Conservation (phyloP, 192 early-diverging fungal genomes). For the Gonapodya sp. region DNA sequence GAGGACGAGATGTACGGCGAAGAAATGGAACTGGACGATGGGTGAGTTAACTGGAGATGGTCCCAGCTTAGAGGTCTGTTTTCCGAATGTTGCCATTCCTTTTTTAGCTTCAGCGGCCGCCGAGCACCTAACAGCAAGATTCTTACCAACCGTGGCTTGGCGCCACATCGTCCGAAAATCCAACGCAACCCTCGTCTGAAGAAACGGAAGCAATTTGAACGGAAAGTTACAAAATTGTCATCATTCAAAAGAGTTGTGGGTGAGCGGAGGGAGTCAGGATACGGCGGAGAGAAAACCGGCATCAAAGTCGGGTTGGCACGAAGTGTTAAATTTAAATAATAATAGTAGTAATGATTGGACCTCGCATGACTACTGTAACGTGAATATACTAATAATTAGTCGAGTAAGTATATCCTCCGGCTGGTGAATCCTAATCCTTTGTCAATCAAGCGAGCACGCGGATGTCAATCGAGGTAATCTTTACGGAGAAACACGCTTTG, state of each 20-base stretch:
- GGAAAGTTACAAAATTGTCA: neutral
- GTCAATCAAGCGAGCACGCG: no score
- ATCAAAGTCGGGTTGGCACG: neutral
- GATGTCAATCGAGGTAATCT: neutral
- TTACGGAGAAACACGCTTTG: neutral
- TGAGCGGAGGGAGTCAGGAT: slow-evolving; percentile 2
- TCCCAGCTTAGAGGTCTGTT: no score
- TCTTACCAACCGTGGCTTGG: neutral
- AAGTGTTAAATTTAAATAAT: neutral
- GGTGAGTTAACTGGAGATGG: neutral
- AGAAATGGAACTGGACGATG: neutral
- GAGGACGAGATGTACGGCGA: neutral
- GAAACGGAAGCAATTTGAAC: neutral
- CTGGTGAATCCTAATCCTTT: no score
- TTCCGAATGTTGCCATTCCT: no score
- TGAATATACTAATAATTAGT: no score
- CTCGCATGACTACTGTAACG: no score
- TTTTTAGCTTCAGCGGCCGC: no score
- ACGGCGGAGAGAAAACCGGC: slow-evolving; percentile 1
- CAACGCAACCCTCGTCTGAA: slow-evolving; percentile 7
- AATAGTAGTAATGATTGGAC: neutral
- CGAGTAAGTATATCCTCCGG: no score
- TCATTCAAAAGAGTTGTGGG: neutral
- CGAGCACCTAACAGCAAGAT: neutral
- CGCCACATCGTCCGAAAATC: neutral